Conservation (phyloP, 73 alveolate species). For the Symbiodinium natans region DNA sequence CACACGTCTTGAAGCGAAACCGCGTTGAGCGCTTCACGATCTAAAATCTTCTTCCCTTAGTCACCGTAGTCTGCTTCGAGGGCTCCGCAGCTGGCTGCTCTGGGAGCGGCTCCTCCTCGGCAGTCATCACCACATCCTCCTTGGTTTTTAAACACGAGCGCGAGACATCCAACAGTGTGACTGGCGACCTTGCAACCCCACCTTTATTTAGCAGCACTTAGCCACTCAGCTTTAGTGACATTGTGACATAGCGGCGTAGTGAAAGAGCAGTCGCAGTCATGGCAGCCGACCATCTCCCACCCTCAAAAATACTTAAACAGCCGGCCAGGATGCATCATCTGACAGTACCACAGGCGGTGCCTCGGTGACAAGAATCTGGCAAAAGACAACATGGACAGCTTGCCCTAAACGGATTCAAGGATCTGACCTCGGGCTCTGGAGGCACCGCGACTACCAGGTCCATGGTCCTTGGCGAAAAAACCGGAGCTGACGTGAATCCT, state of each 20-base stretch:
- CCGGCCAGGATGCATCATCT: conserved; percentile 32
- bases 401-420: too few relatives aligned
- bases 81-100: conserved; percentile 36
- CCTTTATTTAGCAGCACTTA: not conserved
- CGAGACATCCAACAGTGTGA: not conserved
- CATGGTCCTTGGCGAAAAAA: conserved; percentile 48
- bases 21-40: too few relatives aligned
- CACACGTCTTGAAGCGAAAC: too few relatives aligned
- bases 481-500: too few relatives aligned
- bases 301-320: too few relatives aligned
- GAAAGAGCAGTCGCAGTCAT: too few relatives aligned
- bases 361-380: not conserved
- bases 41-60: too few relatives aligned
- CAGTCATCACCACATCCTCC: conserved; percentile 61
- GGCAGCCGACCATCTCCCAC: too few relatives aligned
- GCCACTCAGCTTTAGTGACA: not conserved
- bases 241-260: not conserved
- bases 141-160: not conserved
- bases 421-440: conserved; percentile 76
- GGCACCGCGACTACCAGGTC: conserved; percentile 86
- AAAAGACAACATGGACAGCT: too few relatives aligned
- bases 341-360: conserved; percentile 91
- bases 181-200: not conserved
- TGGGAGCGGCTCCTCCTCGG: conserved; percentile 64
- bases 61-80: too few relatives aligned